These are phyloP conservation scores for Carnegiea gigantea DNA, from an alignment of 179 eudicot species.

Conservation along the genomic window DNA sequence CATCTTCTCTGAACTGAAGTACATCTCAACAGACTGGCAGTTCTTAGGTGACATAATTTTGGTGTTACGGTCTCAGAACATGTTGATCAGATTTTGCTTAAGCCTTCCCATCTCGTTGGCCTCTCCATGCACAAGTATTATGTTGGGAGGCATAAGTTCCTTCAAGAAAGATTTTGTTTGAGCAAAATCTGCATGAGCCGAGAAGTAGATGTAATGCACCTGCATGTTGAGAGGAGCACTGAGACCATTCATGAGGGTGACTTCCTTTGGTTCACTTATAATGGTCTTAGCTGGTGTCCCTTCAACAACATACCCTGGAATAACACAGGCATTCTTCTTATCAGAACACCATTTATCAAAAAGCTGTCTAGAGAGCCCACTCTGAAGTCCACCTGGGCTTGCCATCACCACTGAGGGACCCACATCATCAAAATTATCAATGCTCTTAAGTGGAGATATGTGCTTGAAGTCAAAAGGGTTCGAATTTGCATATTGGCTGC, in stretches of 20 bases:
- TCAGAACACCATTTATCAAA: conserved; percentile 95
- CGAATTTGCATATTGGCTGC: conserved; percentile 75
- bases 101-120: conserved; percentile 98
- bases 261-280: conserved; percentile 88
- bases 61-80: conserved; percentile 68
- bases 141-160: conserved; percentile 93
- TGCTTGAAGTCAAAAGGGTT: conserved; percentile 93
- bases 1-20: conserved; percentile 87
- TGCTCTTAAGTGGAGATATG: conserved; percentile 72
- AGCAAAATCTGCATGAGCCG: conserved; percentile 91
- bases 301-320: conserved; percentile 92
- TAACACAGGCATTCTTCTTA: conserved; percentile 81
- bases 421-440: conserved; percentile 72
- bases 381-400: conserved; percentile 85
- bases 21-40: conserved; percentile 91
- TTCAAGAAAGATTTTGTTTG: conserved; percentile 79
- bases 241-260: conserved; percentile 83
- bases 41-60: conserved; percentile 81
- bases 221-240: conserved; percentile 81
- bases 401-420: conserved; percentile 98
- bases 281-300: conserved; percentile 89
- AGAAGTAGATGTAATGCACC: conserved; percentile 89
- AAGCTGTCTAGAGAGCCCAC: conserved; percentile 92
- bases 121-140: conserved; percentile 86
- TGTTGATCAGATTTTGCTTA: conserved; percentile 64